phyloP scores from a whole-genome alignment of 345 rosid genomes.

The Salix exigua region DNA sequence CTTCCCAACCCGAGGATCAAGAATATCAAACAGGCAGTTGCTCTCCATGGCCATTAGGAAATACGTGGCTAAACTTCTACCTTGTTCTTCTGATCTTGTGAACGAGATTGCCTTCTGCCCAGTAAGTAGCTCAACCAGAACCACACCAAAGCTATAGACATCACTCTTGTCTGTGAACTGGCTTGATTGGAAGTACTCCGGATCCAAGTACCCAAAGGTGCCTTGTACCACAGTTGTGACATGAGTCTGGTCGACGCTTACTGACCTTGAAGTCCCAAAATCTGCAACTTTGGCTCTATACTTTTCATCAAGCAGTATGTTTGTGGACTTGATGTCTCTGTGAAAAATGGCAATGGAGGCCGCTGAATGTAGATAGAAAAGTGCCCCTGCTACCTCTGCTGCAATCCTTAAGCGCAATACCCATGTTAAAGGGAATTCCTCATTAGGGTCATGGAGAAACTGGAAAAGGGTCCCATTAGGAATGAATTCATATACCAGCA shows the following conservation, averaged over 20 bases:
- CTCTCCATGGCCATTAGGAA: not conserved
- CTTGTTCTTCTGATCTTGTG: not conserved
- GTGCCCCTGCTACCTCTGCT: too few species aligned
- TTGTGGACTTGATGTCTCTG: too few species aligned
- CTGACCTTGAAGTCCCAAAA: not conserved
- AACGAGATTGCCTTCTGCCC: not conserved
- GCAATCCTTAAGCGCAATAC: too few species aligned
- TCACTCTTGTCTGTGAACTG: constrained; percentile 1
- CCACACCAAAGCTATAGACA: not conserved
- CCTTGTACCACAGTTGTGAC: not conserved
- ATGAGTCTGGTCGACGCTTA: not conserved
- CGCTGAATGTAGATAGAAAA: too few species aligned
- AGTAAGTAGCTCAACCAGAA: too few species aligned
- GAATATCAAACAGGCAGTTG: not conserved
- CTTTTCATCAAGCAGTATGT: too few species aligned
- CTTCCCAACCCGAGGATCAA: not conserved
- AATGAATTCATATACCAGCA: not conserved
- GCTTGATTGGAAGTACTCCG: not conserved
- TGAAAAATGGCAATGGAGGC: too few species aligned
- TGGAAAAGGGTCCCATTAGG: not conserved
- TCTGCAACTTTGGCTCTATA: not conserved
- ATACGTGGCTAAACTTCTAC: not conserved
- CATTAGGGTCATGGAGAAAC: not conserved
- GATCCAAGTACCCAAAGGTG: not conserved
- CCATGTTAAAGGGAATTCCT: too few species aligned